Evolutionary conservation across 2,329 filamentous ascomycete species (phyloP).

Genomic region (Metarhizium humberi): DNA sequence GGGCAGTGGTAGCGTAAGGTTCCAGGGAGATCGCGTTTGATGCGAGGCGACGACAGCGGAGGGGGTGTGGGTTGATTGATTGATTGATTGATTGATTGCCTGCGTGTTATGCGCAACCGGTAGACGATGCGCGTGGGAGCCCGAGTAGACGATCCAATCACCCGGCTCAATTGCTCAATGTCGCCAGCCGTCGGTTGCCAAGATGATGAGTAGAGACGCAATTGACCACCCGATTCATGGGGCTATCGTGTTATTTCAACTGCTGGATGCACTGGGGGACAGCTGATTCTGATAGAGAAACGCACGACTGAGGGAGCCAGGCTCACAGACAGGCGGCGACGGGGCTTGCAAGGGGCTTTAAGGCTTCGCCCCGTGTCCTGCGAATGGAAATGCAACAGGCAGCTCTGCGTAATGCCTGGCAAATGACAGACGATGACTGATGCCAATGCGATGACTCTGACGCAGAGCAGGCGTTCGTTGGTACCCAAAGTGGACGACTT

Average conservation of each 20-base stretch:
- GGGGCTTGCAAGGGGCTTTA: not conserved
- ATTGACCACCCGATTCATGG: not conserved
- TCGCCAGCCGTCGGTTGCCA: slow-evolving; percentile 1
- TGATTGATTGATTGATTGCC: not conserved
- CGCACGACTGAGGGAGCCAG: not conserved
- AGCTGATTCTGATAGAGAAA: not conserved
- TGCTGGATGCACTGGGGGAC: not conserved
- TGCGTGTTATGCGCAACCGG: not conserved
- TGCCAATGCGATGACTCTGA: slow-evolving; percentile 2
- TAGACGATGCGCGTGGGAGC: not conserved
- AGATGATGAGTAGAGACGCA: slow-evolving; percentile 1
- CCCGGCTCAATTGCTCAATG: slow-evolving; percentile 4
- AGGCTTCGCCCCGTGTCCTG: not conserved
- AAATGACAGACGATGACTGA: not conserved
- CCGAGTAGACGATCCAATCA: not conserved
- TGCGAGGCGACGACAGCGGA: not conserved
- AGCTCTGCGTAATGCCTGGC: not conserved
- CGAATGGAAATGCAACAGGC: too few species aligned
- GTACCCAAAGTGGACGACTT: slow-evolving; percentile 6
- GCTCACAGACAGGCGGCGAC: not conserved
- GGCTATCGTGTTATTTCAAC: not conserved
- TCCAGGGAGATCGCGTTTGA: slow-evolving; percentile 1
- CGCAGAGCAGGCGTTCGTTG: slow-evolving; percentile 5
- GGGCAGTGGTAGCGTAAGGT: not conserved
- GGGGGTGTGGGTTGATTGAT: not conserved